These are phyloP conservation scores for Beauveria pseudobassiana DNA, from an alignment of 2,329 filamentous ascomycete genomes.

Conservation along the genomic window DNA sequence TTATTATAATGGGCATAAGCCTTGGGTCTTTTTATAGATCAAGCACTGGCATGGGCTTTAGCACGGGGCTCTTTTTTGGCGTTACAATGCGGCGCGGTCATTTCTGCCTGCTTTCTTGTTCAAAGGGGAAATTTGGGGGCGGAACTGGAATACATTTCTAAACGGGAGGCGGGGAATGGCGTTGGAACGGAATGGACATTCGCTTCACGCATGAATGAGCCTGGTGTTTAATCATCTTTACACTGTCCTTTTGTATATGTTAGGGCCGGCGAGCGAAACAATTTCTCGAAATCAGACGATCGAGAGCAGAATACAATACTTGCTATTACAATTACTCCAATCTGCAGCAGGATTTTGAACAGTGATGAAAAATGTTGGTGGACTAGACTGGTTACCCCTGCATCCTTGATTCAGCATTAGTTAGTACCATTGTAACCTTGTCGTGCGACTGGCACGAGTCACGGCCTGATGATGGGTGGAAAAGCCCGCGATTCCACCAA, in stretches of 20 bases:
- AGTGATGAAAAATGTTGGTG: no score
- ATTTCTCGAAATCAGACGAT: not conserved
- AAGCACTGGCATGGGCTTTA: constrained; percentile 1
- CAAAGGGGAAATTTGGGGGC: not conserved
- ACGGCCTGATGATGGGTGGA: no score
- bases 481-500: no score
- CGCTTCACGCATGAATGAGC: constrained; percentile 10
- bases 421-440: no score
- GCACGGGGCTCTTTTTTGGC: not conserved
- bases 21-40: constrained; percentile 3
- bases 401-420: no score
- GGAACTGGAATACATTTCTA: not conserved
- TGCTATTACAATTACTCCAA: not conserved
- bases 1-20: constrained; percentile 1
- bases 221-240: not conserved
- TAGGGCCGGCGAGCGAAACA: not conserved
- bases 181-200: constrained; percentile 9
- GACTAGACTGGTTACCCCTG: no score
- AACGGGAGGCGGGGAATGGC: not conserved
- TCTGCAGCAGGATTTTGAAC: no score
- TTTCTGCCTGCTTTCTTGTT: not conserved
- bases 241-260: constrained; percentile 6
- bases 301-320: constrained; percentile 2
- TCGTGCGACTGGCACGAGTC: no score
- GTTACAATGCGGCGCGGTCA: not conserved